These are phyloP conservation scores for Cytospora leucostoma DNA, from an alignment of 2,329 filamentous ascomycete species.

Conservation along the genomic window DNA sequence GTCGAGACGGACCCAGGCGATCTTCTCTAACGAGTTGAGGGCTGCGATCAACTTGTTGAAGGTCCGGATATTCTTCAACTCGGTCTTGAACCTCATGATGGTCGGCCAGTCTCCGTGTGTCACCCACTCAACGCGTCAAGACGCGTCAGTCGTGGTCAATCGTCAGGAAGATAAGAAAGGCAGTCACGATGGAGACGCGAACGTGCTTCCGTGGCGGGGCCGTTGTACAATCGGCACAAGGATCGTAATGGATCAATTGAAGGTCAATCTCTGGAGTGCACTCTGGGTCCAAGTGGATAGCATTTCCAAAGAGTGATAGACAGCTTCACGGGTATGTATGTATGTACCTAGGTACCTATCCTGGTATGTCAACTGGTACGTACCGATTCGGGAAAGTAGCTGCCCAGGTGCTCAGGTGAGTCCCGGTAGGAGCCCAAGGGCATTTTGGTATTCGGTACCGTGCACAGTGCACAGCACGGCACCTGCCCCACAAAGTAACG, in stretches of 20 bases:
- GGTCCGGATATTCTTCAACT: conserved; percentile 65
- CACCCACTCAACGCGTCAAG: conserved; percentile 15
- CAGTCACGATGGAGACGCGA: neutral
- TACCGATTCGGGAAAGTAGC: no score
- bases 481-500: neutral
- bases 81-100: conserved; percentile 67
- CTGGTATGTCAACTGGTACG: no score
- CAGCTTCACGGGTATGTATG: no score
- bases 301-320: neutral
- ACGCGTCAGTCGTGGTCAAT: conserved; percentile 9
- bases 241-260: neutral
- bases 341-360: no score
- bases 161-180: neutral
- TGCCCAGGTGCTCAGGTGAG: no score
- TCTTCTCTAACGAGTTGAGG: conserved; percentile 70
- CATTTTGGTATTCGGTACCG: neutral
- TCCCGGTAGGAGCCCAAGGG: no score
- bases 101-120: conserved; percentile 1
- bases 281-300: neutral
- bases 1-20: conserved; percentile 88
- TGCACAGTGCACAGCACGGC: neutral
- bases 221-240: neutral
- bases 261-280: neutral
- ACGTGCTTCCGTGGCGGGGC: neutral
- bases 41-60: conserved; percentile 68